Conservation (phyloP, 2,329 filamentous ascomycete species). For the Talaromyces sp. region DNA sequence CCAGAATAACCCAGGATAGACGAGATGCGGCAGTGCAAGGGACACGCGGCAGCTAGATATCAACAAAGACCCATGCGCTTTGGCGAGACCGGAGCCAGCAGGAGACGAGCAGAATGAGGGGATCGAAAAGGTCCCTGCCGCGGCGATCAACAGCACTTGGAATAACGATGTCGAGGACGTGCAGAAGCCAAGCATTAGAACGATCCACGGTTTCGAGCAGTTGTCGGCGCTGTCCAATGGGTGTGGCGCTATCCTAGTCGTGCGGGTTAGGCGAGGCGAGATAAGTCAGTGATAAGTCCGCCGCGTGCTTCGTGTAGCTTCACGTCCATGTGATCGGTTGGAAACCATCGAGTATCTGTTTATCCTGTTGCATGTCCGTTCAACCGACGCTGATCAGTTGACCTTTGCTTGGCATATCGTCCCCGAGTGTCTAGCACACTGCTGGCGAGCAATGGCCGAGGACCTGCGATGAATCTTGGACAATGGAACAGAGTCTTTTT, state of each 20-base stretch:
- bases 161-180: neutral
- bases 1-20: too few species aligned
- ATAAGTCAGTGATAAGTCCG: neutral
- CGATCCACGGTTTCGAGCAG: neutral
- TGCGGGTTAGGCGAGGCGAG: neutral
- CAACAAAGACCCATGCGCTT: neutral
- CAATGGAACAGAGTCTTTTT: neutral
- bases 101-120: neutral
- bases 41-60: neutral
- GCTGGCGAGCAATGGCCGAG: neutral
- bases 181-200: neutral
- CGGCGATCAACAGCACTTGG: neutral
- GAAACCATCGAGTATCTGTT: neutral
- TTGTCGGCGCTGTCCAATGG: neutral
- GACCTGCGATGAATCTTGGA: too few species aligned
- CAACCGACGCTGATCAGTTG: neutral
- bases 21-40: neutral
- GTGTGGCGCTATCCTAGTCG: neutral
- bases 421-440: too few species aligned
- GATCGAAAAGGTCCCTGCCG: neutral
- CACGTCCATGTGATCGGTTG: neutral
- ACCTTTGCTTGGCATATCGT: neutral
- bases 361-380: neutral
- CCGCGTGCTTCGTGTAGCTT: neutral
- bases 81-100: neutral